A percentile compares a stretch with the other conserved stretches of the same genome.
These are phyloP conservation scores for Croton laevigatus DNA, from an alignment of 441 rosid genomes.

Conservation along the genomic window DNA sequence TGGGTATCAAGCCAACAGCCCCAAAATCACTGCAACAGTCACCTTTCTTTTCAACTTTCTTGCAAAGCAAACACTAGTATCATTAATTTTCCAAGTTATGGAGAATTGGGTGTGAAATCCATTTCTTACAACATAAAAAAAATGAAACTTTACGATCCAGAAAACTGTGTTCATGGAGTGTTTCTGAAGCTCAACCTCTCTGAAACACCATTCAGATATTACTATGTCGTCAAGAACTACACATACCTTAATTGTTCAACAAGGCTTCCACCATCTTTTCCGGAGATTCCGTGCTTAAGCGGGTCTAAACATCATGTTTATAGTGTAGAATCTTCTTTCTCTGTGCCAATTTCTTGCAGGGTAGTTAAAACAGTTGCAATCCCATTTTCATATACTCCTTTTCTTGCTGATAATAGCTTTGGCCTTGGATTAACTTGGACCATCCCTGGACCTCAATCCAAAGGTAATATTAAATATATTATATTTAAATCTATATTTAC, in stretches of 20 bases:
- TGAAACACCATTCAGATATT: slow-evolving; percentile 45
- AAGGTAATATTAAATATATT: slow-evolving; percentile 13
- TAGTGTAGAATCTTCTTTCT: slow-evolving; percentile 29
- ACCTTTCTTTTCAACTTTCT: slow-evolving; percentile 36
- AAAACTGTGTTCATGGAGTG: slow-evolving; percentile 52
- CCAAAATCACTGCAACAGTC: slow-evolving; percentile 24
- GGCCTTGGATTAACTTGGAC: slow-evolving; percentile 66
- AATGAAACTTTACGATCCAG: slow-evolving; percentile 47
- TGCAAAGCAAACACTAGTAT: slow-evolving; percentile 25
- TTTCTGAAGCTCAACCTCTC: slow-evolving; percentile 61
- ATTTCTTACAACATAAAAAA: slow-evolving; percentile 14
- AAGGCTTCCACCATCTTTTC: slow-evolving; percentile 26
- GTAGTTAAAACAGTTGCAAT: slow-evolving; percentile 42
- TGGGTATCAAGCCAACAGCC: slow-evolving; percentile 23
- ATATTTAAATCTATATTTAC: not conserved
- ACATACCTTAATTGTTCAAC: slow-evolving; percentile 59
- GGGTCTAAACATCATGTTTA: slow-evolving; percentile 39
- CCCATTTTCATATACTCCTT: slow-evolving; percentile 53
- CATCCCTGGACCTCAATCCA: slow-evolving; percentile 20
- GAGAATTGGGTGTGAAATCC: slow-evolving; percentile 4
- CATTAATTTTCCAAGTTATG: slow-evolving; percentile 1
- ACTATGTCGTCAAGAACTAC: slow-evolving; percentile 40
- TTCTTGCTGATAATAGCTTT: slow-evolving; percentile 46
- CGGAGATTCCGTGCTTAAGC: slow-evolving; percentile 53
- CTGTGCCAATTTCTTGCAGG: slow-evolving; percentile 39